Conservation (phyloP, 1,284 basidiomycete genomes). For the Cryptococcus floricola region DNA sequence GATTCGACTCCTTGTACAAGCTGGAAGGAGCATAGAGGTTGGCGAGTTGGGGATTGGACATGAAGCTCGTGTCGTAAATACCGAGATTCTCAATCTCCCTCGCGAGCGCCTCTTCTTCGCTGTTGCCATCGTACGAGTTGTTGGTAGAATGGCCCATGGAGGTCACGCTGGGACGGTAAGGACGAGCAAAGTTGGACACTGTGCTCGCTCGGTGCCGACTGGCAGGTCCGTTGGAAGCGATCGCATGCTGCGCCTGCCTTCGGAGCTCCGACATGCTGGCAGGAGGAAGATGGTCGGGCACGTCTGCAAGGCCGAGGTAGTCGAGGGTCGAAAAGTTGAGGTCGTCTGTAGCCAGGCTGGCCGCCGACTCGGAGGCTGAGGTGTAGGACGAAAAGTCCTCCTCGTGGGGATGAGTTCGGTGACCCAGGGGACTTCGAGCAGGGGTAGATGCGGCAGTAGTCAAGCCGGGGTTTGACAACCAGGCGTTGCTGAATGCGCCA, state of each 20-base stretch:
- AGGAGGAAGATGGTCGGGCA: constrained; percentile 53
- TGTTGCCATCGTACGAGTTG: constrained; percentile 63
- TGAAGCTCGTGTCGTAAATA: constrained; percentile 32
- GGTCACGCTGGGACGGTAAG: constrained; percentile 57
- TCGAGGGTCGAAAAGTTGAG: constrained; percentile 90
- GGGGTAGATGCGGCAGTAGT: constrained; percentile 12
- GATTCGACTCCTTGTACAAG: constrained; percentile 20
- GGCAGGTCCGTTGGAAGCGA: constrained; percentile 61
- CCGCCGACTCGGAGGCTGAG: constrained; percentile 55
- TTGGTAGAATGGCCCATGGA: constrained; percentile 58
- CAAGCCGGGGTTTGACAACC: constrained; percentile 60
- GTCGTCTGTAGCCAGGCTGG: constrained; percentile 69
- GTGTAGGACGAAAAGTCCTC: constrained; percentile 71
- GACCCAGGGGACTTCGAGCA: constrained; percentile 32
- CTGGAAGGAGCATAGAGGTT: constrained; percentile 13
- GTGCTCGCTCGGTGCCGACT: constrained; percentile 81
- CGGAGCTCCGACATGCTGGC: constrained; percentile 79
- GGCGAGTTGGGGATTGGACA: constrained; percentile 11
- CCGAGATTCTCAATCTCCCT: constrained; percentile 35
- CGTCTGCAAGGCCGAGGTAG: constrained; percentile 79
- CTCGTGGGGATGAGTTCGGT: constrained; percentile 9
- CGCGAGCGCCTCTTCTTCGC: constrained; percentile 50
- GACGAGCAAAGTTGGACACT: constrained; percentile 67
- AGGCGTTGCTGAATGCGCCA: constrained; percentile 74
- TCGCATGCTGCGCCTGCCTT: constrained; percentile 79